These are phyloP conservation scores for Flaveria brownii DNA, from an alignment of 129 eudicot species.

Conservation along the genomic window DNA sequence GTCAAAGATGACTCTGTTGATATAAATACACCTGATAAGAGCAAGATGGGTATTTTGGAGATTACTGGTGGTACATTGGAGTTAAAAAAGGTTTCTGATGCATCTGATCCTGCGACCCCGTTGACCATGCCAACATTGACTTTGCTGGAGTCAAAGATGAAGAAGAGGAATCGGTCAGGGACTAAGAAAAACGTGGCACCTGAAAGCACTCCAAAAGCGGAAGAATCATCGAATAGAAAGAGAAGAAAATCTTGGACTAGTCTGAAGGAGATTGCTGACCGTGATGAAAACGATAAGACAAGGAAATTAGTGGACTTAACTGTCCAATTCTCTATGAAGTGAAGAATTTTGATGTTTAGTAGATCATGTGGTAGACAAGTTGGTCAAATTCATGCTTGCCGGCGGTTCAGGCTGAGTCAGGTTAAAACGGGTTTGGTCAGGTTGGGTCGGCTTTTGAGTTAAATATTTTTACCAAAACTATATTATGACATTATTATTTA, in stretches of 20 bases:
- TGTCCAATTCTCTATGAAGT: constrained; percentile 49
- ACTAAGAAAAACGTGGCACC: constrained; percentile 47
- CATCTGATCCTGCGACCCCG: constrained; percentile 45
- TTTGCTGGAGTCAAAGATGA: constrained; percentile 59
- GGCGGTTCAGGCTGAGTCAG: neutral
- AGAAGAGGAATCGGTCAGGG: constrained; percentile 57
- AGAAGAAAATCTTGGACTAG: constrained; percentile 77
- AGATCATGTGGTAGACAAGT: constrained; percentile 15
- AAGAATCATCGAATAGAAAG: constrained; percentile 56
- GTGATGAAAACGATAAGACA: constrained; percentile 34
- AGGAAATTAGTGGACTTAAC: constrained; percentile 38
- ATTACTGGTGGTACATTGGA: constrained; percentile 17
- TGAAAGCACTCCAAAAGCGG: constrained; percentile 35
- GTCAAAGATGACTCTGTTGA: constrained; percentile 5
- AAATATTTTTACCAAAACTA: neutral
- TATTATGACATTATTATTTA: neutral
- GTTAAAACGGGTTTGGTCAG: neutral
- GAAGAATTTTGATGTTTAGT: constrained; percentile 19
- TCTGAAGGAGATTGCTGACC: constrained; percentile 66
- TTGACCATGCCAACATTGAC: constrained; percentile 31
- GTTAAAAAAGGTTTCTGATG: constrained; percentile 22
- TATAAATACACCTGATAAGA: neutral
- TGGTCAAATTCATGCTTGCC: neutral
- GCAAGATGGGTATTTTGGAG: neutral
- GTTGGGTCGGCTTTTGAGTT: neutral